Conservation (phyloP, 306 rosid species). For the Inga laurina region DNA sequence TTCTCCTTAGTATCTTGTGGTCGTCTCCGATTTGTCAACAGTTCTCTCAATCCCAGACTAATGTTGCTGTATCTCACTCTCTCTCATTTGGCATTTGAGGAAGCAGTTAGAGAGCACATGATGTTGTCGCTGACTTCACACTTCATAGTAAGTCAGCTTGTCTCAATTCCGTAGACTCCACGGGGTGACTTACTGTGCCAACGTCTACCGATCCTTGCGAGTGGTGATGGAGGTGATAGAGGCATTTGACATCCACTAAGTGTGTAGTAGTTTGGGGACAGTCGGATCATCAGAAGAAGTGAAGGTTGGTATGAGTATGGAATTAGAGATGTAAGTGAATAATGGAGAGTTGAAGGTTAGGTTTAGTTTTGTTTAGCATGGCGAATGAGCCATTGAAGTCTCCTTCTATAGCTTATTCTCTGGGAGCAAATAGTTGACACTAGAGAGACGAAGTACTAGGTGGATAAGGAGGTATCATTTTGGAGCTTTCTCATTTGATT, state of each 20-base stretch:
- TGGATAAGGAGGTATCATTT: too few species aligned
- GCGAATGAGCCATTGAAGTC: constrained; percentile 52
- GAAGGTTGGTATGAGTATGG: neutral
- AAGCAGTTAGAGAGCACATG: constrained; percentile 85
- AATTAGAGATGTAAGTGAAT: neutral
- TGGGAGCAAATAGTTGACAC: too few species aligned
- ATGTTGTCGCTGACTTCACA: constrained; percentile 60
- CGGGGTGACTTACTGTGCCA: constrained; percentile 50
- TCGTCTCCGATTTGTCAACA: too few species aligned
- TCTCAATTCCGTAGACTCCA: constrained; percentile 77
- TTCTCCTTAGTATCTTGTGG: too few species aligned
- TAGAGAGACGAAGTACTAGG: too few species aligned
- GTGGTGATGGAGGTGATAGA: constrained; percentile 69
- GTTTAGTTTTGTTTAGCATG: constrained; percentile 20
- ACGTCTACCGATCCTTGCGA: constrained; percentile 37
- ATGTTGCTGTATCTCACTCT: too few species aligned
- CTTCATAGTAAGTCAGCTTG: constrained; percentile 62
- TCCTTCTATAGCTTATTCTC: constrained; percentile 10
- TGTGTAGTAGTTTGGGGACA: too few species aligned
- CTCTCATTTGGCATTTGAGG: constrained; percentile 62
- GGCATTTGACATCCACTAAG: constrained; percentile 3
- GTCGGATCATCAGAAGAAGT: neutral
- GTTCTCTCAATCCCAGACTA: too few species aligned
- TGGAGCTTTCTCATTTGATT: too few species aligned
- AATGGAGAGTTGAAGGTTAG: too few species aligned